Percentiles rank a stretch among this genome's conserved stretches.
Conservation (phyloP, 208 protist species). For the Borovskyia barvae region DNA sequence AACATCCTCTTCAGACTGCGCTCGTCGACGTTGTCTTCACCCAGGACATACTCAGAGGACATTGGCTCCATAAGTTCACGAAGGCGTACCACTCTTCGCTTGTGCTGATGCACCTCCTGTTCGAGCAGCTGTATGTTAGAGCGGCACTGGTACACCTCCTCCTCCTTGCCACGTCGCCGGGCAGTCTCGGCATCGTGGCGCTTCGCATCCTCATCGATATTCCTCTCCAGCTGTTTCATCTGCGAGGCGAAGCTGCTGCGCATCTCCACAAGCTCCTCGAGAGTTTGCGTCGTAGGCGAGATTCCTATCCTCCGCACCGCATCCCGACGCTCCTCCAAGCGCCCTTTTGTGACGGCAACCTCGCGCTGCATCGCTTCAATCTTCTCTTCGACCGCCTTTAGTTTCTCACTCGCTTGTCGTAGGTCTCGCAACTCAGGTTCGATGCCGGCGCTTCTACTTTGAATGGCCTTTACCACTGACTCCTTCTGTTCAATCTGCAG, state of each 20-base stretch:
- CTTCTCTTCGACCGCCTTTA: slow-evolving; percentile 51
- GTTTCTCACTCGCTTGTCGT: slow-evolving; percentile 35
- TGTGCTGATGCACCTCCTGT: slow-evolving; percentile 48
- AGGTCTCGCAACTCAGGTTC: slow-evolving; percentile 66
- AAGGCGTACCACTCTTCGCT: slow-evolving; percentile 32
- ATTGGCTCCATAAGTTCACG: slow-evolving; percentile 23
- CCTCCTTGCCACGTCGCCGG: slow-evolving; percentile 26
- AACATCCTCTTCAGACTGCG: slow-evolving; percentile 27
- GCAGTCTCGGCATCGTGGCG: slow-evolving; percentile 29
- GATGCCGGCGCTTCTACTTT: slow-evolving; percentile 34
- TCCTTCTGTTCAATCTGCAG: slow-evolving; percentile 65
- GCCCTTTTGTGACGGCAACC: slow-evolving; percentile 55
- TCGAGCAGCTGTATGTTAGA: slow-evolving; percentile 48
- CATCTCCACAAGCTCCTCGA: slow-evolving; percentile 58
- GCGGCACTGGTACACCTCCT: slow-evolving; percentile 33
- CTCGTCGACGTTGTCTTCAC: slow-evolving; percentile 51
- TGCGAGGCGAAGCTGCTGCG: slow-evolving; percentile 31
- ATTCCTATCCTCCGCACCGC: slow-evolving; percentile 28
- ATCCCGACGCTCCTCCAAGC: slow-evolving; percentile 67
- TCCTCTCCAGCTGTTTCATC: slow-evolving; percentile 31
- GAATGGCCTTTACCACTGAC: slow-evolving; percentile 33
- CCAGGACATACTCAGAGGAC: slow-evolving; percentile 30
- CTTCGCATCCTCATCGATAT: slow-evolving; percentile 21
- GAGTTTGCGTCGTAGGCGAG: slow-evolving; percentile 21
- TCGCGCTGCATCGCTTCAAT: slow-evolving; percentile 56